These are phyloP conservation scores for Xylaria sp. DNA, from an alignment of 2,329 filamentous ascomycete genomes.

Conservation along the genomic window DNA sequence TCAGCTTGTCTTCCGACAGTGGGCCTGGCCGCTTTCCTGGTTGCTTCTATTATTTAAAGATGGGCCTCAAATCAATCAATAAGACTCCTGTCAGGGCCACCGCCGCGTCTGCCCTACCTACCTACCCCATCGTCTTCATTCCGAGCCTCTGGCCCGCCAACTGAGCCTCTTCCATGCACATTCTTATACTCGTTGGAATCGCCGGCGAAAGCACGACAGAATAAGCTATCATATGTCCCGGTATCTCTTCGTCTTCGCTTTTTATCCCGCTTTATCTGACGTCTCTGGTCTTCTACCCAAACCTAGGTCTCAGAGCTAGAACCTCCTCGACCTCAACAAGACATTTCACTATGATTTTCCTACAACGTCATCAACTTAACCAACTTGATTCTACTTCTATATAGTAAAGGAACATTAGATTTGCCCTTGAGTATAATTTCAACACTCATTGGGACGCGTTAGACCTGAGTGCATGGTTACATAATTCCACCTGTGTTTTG, in stretches of 20 bases:
- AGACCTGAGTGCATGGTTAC: constrained; percentile 1
- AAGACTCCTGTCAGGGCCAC: constrained; percentile 40
- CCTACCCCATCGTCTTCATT: constrained; percentile 45
- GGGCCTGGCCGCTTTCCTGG: constrained; percentile 30
- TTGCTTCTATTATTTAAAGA: constrained; percentile 45
- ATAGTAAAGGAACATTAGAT: constrained; percentile 6
- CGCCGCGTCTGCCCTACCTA: constrained; percentile 42
- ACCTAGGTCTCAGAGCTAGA: constrained; percentile 39
- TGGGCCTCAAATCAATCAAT: constrained; percentile 46
- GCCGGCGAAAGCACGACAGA: constrained; percentile 53
- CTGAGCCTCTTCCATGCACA: constrained; percentile 52
- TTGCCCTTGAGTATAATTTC: background rate
- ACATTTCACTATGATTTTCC: constrained; percentile 15
- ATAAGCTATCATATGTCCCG: constrained; percentile 48
- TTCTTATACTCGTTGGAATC: constrained; percentile 76
- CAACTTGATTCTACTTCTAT: constrained; percentile 11
- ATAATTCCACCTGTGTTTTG: constrained; percentile 4
- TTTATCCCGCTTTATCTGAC: constrained; percentile 35
- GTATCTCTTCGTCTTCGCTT: constrained; percentile 37
- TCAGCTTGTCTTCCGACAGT: constrained; percentile 38
- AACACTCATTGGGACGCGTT: background rate
- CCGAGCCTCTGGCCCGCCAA: constrained; percentile 35
- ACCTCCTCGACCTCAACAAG: constrained; percentile 42
- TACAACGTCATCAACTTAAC: constrained; percentile 30
- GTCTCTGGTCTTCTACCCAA: constrained; percentile 33